These are phyloP conservation scores for Adansonia digitata DNA, from an alignment of 345 rosid genomes.

Conservation along the genomic window DNA sequence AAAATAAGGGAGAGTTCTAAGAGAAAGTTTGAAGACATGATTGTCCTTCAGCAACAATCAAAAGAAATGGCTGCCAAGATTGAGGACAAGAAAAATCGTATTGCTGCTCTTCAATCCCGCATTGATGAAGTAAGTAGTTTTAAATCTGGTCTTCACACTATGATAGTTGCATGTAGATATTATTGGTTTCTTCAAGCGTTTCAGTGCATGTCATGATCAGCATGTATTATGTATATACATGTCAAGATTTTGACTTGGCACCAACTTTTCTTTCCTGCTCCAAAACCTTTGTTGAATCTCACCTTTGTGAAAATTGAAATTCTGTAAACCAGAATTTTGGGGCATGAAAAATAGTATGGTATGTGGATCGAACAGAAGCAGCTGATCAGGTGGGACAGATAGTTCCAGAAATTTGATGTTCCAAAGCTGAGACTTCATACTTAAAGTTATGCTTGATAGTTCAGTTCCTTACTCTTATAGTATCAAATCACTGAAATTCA, in stretches of 20 bases:
- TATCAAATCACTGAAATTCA: neutral
- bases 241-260: neutral
- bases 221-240: neutral
- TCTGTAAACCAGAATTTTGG: neutral
- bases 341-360: neutral
- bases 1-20: slow-evolving; percentile 47
- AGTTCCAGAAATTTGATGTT: neutral
- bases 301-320: neutral
- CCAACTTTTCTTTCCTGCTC: neutral
- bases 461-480: neutral
- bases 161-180: neutral
- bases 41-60: slow-evolving; percentile 46
- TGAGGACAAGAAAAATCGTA: slow-evolving; percentile 40
- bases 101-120: slow-evolving; percentile 40
- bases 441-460: neutral
- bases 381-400: neutral
- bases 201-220: neutral
- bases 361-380: neutral
- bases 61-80: slow-evolving; percentile 51
- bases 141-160: neutral
- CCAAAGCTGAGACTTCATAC: neutral
- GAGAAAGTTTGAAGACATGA: slow-evolving; percentile 51
- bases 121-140: slow-evolving; percentile 48
- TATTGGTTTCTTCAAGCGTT: neutral
- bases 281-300: neutral